A percentile compares a stretch with the other conserved stretches of the same genome.
Conservation (phyloP, 169 alveolate genomes). For the Plasmodium adleri region DNA sequence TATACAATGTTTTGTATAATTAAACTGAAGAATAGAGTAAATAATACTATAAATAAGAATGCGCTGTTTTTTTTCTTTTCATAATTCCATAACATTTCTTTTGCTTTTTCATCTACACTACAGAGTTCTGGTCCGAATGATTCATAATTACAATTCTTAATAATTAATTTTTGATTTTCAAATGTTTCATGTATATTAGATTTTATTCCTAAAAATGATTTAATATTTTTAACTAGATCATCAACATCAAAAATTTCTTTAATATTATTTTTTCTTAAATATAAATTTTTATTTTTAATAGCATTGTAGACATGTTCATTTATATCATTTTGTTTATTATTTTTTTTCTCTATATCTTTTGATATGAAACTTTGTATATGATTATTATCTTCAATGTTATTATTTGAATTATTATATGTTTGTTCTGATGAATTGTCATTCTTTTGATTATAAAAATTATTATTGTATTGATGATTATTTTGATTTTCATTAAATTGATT, state of each 20-base stretch:
- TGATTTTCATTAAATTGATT: background rate
- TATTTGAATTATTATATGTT: background rate
- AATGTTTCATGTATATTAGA: slow-evolving; percentile 76
- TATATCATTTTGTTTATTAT: slow-evolving; percentile 17
- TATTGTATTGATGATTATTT: background rate
- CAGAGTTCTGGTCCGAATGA: slow-evolving; percentile 84
- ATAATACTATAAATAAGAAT: slow-evolving; percentile 77
- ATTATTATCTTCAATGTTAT: background rate
- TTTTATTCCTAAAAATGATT: slow-evolving; percentile 67
- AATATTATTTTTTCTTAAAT: slow-evolving; percentile 43
- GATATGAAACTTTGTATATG: background rate
- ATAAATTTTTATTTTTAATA: slow-evolving; percentile 16
- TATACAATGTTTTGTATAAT: slow-evolving; percentile 73
- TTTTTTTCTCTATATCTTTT: slow-evolving; percentile 1
- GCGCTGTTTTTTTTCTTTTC: slow-evolving; percentile 78
- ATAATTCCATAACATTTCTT: slow-evolving; percentile 72
- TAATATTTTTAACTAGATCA: slow-evolving; percentile 59
- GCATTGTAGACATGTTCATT: slow-evolving; percentile 2
- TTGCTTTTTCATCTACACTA: slow-evolving; percentile 80
- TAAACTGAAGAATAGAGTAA: slow-evolving; percentile 80
- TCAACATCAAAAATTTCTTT: slow-evolving; percentile 62
- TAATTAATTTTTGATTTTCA: slow-evolving; percentile 51
- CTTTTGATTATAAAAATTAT: background rate
- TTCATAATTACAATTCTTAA: slow-evolving; percentile 80
- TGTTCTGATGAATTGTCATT: background rate